Conservation (phyloP, 805 yeast species). For the Tetrapisispora taiwanensis region DNA sequence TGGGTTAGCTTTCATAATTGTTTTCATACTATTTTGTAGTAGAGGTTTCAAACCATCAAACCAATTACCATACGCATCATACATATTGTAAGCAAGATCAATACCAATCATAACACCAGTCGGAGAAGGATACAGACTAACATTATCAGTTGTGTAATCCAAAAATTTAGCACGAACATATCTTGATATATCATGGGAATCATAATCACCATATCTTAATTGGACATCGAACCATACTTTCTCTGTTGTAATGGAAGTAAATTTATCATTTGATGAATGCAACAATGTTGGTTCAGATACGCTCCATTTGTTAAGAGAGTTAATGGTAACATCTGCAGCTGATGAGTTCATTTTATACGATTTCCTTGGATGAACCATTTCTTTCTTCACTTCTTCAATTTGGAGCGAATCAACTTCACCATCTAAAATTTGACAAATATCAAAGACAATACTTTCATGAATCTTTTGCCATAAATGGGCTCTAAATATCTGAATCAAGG, state of each 20-base stretch:
- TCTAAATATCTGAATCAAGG: conserved; percentile 89
- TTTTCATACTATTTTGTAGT: conserved; percentile 83
- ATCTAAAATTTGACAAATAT: conserved; percentile 85
- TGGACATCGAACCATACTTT: conserved; percentile 95
- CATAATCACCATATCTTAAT: conserved; percentile 92
- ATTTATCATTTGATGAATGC: conserved; percentile 56
- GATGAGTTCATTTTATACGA: conserved; percentile 96
- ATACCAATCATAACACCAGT: conserved; percentile 86
- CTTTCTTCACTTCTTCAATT: conserved; percentile 78
- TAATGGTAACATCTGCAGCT: conserved; percentile 77
- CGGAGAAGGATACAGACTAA: conserved; percentile 81
- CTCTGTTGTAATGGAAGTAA: conserved; percentile 46
- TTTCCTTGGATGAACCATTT: conserved; percentile 91
- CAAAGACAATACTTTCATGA: conserved; percentile 91
- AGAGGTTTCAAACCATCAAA: conserved; percentile 88
- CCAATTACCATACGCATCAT: conserved; percentile 96
- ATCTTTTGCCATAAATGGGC: conserved; percentile 99
- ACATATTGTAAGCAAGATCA: conserved; percentile 91
- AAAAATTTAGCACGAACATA: conserved; percentile 86
- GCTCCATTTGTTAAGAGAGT: conserved; percentile 72
- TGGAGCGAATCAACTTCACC: conserved; percentile 74
- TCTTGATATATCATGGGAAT: conserved; percentile 91
- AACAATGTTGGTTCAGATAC: conserved; percentile 73
- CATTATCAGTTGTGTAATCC: conserved; percentile 83
- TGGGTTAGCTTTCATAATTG: conserved; percentile 91